Percentiles rank a stretch among this genome's conserved stretches.
phyloP scores from a whole-genome alignment of 148 eudicot species.

The Rhododendron ferrugineum region DNA sequence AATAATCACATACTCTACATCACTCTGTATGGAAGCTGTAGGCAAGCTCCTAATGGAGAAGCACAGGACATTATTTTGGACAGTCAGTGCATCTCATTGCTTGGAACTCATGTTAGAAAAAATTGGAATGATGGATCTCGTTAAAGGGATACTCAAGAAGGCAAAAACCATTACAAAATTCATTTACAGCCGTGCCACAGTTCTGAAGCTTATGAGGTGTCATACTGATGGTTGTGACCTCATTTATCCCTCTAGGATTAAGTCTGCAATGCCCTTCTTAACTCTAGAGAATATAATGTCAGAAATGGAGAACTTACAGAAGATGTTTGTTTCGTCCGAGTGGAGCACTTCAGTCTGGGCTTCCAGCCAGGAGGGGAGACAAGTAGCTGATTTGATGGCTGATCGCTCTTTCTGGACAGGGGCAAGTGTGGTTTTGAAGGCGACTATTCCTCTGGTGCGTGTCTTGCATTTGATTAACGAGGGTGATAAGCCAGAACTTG shows the following conservation, averaged over 20 bases:
- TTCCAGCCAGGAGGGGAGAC: slow-evolving; percentile 34
- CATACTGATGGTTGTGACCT: slow-evolving; percentile 31
- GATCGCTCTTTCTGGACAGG: slow-evolving; percentile 47
- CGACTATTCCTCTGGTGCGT: slow-evolving; percentile 52
- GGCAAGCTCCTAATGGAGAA: slow-evolving; percentile 39
- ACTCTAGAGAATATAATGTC: slow-evolving; percentile 48
- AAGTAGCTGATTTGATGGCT: slow-evolving; percentile 28
- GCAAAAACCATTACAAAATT: slow-evolving; percentile 48
- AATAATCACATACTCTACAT: slow-evolving; percentile 38
- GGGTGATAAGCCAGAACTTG: slow-evolving; percentile 29
- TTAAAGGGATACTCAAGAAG: slow-evolving; percentile 33
- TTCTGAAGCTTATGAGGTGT: slow-evolving; percentile 32
- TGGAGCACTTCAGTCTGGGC: slow-evolving; percentile 41
- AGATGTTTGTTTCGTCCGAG: slow-evolving; percentile 42
- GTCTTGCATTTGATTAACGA: slow-evolving; percentile 39
- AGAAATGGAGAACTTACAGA: slow-evolving; percentile 29
- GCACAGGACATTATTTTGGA: slow-evolving; percentile 53
- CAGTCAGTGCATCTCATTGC: slow-evolving; percentile 53
- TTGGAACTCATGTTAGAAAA: slow-evolving; percentile 56
- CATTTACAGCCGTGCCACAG: slow-evolving; percentile 31
- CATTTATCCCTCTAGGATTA: slow-evolving; percentile 36
- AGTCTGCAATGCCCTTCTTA: slow-evolving; percentile 33
- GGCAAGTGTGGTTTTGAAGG: slow-evolving; percentile 31
- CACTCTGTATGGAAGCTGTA: slow-evolving; percentile 39
- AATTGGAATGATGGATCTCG: slow-evolving; percentile 18